Evolutionary conservation across 192 early-diverging fungal genomes (phyloP), one percentile per base, ranked within the genome.

Genomic region (Linderina pennispora): DNA sequence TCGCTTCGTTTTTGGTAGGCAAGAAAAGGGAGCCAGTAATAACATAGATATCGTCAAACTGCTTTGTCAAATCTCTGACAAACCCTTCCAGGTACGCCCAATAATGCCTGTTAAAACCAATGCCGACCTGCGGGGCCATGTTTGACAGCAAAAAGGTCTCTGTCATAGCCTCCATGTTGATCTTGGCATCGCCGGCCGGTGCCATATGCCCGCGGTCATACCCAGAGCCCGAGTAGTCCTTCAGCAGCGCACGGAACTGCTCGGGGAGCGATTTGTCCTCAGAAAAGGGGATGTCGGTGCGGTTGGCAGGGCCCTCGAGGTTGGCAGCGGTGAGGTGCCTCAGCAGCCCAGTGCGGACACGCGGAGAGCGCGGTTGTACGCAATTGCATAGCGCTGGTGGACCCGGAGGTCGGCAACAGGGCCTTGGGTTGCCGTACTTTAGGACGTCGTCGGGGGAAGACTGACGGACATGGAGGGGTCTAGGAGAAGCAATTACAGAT

Each of bases 181-280:
- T 69, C 45, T 83, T 83, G 39, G 85, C 83, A 56, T 97, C 91
- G 0, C 87, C 90, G 4, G 94, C 94, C 10, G 92, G 92, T 4
- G 74, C 91, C 78, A 97, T 82, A 45, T 97, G 94, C 17, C 92
- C 94, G 32, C 92, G 82, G 74, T 94, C 92, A 67, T 84, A 94
- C 15, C 88, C 87, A 8, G 83, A 83, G 15, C 77, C 62, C 44
- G 76, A 64, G 62, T 94, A 97, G 72, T 97, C 92, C 16, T 63
- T 48, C 25, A 93, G 70, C 24, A 72, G 75, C 3, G 87, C 84
- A 40, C 88, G 80, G 69, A 89, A 97, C 24, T 65, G 64, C 11
- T 52, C 47, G 13, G 91, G 91, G n/a, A 94, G 77, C 0, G 44
- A 40, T 0, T 43, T 16, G 43, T 97, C 94, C 50, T 93, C 90